A percentile compares a stretch with the other conserved stretches of the same genome.
These are phyloP conservation scores for Geranium brycei DNA, from an alignment of 345 rosid genomes.

Conservation along the genomic window DNA sequence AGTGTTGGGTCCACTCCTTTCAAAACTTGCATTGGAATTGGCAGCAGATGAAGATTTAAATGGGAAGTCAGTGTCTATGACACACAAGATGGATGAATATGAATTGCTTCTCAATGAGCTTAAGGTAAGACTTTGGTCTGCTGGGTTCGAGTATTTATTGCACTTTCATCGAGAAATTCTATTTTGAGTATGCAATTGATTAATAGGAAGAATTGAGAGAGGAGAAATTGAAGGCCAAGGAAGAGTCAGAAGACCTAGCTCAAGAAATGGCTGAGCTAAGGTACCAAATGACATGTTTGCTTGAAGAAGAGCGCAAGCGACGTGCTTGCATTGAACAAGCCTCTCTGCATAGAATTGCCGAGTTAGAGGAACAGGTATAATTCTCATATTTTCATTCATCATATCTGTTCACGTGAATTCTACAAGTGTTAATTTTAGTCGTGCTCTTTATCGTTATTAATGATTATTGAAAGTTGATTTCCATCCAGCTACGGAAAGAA, in stretches of 20 bases:
- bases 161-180: neutral
- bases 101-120: constrained; percentile 46
- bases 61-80: constrained; percentile 29
- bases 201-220: constrained; percentile 51
- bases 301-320: constrained; percentile 84
- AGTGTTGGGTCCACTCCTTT: constrained; percentile 22
- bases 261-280: constrained; percentile 97
- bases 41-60: constrained; percentile 23
- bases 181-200: constrained; percentile 13
- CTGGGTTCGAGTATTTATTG: neutral
- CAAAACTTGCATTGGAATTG: constrained; percentile 20
- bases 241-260: constrained; percentile 83
- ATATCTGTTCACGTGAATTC: too few relatives aligned
- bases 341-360: constrained; percentile 70
- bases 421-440: too few relatives aligned
- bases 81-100: constrained; percentile 40
- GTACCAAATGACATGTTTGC: constrained; percentile 66
- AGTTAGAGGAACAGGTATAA: constrained; percentile 64
- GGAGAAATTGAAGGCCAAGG: constrained; percentile 69
- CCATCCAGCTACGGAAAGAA: neutral
- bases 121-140: constrained; percentile 30
- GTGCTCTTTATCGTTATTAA: too few relatives aligned
- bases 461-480: too few relatives aligned
- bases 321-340: constrained; percentile 72
- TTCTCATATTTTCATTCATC: too few relatives aligned